Evolutionary conservation across 1,284 basidiomycete genomes (phyloP), one percentile per base, ranked within the genome.

Genomic region (Lentinula novae-zelandiae): DNA sequence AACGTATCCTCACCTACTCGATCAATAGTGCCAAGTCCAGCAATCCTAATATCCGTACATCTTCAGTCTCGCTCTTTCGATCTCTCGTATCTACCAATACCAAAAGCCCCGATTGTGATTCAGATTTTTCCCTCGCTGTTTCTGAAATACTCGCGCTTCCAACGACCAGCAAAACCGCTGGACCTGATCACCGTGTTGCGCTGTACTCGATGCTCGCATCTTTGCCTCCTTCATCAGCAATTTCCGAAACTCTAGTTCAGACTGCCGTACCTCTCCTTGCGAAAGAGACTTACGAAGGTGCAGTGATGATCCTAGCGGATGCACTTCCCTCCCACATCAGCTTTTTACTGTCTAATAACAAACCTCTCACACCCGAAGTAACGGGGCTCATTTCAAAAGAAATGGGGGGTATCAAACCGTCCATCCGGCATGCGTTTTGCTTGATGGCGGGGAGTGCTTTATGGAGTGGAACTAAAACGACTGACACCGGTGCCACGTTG

Each of bases 131-230:
- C 58, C 66, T 81, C 3, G 81, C 82, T 4, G 81, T 84, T 2
- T 73, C 78, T 9, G 92, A 95, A 65, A 73, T 95, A 1, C 76
- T 95, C 12, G 75, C 77, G 13, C 79, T 93, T 0, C 90, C 93
- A 4, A 89, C 90, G 69, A 74, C 86, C 0, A 90, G 93, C 36
- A 98, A 96, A 77, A 92, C 93, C 0, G 77, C 87, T 0, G 92
- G 92, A 1, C 82, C 91, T 2, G 95, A 96, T 63, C 93, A 98
- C 70, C 87, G 95, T n/a, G 73, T 86, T 5, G 79, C 88, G 0
- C 76, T 98, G 9, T 95, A 92, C 73, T 82, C 83, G 7, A 93
- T 97, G 85, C 78, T 94, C 1, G 73, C 79, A 2, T 73, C 70
- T 39, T 65, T 96, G 3, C 73, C 77, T 1, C 79, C 87, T 1